Evolutionary conservation across 306 rosid species (phyloP).

Genomic region (Lathyrus oleraceus): DNA sequence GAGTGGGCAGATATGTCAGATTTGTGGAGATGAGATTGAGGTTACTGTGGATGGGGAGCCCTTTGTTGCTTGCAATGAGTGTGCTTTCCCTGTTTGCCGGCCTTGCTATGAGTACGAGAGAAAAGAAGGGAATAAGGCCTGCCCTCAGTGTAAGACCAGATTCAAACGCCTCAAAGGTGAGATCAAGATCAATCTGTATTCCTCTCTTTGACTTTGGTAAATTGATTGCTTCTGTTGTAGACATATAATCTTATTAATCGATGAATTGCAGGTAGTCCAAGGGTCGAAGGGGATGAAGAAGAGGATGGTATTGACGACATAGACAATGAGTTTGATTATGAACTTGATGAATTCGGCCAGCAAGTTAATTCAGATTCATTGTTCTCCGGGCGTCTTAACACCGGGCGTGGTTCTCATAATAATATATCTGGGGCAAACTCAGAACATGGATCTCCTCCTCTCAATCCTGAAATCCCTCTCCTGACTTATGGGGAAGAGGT

Average conservation of each 20-base stretch:
- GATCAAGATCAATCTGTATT: slow-evolving; percentile 26
- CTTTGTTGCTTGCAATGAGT: slow-evolving; percentile 92
- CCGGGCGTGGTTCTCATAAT: slow-evolving; percentile 55
- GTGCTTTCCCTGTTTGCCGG: slow-evolving; percentile 92
- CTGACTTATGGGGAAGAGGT: slow-evolving; percentile 97
- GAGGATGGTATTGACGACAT: slow-evolving; percentile 92
- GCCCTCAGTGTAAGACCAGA: slow-evolving; percentile 93
- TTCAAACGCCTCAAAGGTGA: slow-evolving; percentile 88
- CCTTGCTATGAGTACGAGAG: slow-evolving; percentile 89
- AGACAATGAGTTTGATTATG: slow-evolving; percentile 87
- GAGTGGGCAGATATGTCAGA: slow-evolving; percentile 86
- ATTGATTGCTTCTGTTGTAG: background rate
- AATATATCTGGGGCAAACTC: slow-evolving; percentile 49
- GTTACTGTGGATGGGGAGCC: slow-evolving; percentile 81
- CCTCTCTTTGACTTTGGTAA: slow-evolving; percentile 10
- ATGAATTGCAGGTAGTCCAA: slow-evolving; percentile 70
- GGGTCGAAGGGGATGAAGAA: slow-evolving; percentile 96
- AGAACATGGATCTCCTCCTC: slow-evolving; percentile 63
- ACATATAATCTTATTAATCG: background rate
- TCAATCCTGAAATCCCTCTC: slow-evolving; percentile 78
- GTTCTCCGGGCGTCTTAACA: slow-evolving; percentile 46
- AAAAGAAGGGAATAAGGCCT: slow-evolving; percentile 82
- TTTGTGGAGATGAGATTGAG: slow-evolving; percentile 82
- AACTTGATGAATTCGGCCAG: slow-evolving; percentile 47
- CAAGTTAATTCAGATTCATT: slow-evolving; percentile 49